Evolutionary conservation across 768 basidiomycete genomes (phyloP).

Genomic region (Lactarius indigo): DNA sequence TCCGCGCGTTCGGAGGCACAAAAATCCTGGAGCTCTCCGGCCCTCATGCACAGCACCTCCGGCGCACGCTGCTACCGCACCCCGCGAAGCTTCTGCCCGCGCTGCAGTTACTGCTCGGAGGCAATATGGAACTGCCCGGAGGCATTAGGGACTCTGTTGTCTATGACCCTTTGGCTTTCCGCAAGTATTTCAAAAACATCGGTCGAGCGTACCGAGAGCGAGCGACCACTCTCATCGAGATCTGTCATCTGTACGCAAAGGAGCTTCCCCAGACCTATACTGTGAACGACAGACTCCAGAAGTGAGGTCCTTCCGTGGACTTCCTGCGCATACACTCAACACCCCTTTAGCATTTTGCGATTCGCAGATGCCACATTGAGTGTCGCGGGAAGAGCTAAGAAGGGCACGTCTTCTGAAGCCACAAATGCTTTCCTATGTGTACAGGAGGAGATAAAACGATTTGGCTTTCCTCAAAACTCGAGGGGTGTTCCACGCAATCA

Average conservation of each 20-base stretch:
- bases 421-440: neutral
- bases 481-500: neutral
- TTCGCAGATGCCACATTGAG: slow-evolving; percentile 1
- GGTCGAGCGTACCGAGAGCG: neutral
- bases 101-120: neutral
- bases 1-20: neutral
- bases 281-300: neutral
- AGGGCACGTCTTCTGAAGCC: neutral
- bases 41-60: neutral
- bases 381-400: neutral
- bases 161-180: neutral
- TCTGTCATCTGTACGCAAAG: neutral
- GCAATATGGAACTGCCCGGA: too few species aligned
- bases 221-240: neutral
- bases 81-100: neutral
- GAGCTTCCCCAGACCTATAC: neutral
- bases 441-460: neutral
- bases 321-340: neutral
- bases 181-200: neutral
- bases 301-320: neutral
- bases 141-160: too few species aligned
- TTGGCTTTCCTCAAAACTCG: neutral
- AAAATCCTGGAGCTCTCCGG: slow-evolving; percentile 2
- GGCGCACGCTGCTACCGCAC: neutral
- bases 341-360: neutral